Percentiles rank a stretch among this genome's conserved stretches.
These are phyloP conservation scores for Aspergillus vadensis DNA, from an alignment of 2,329 filamentous ascomycete species.

Conservation along the genomic window DNA sequence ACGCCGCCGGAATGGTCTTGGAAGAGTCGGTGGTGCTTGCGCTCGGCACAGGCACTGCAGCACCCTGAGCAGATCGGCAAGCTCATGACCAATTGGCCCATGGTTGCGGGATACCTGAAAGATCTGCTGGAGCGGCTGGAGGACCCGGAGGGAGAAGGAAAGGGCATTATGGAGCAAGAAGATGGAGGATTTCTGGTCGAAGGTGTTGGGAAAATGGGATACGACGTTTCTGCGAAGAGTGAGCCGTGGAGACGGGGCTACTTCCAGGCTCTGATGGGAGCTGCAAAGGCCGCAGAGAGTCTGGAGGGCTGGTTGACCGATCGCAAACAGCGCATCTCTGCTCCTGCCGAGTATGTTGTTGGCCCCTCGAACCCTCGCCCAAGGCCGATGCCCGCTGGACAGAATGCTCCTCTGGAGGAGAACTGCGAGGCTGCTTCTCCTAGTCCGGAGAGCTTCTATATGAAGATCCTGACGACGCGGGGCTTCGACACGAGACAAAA, in stretches of 20 bases:
- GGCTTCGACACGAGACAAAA: slow-evolving; percentile 79
- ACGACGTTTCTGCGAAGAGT: slow-evolving; percentile 72
- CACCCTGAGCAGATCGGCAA: slow-evolving; percentile 58
- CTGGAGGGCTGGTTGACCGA: slow-evolving; percentile 78
- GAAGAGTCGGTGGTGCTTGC: slow-evolving; percentile 67
- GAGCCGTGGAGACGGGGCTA: slow-evolving; percentile 87
- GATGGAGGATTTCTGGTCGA: slow-evolving; percentile 56
- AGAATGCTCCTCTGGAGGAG: slow-evolving; percentile 69
- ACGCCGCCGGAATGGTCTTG: slow-evolving; percentile 82
- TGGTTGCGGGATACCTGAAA: slow-evolving; percentile 62
- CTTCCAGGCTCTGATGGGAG: slow-evolving; percentile 76
- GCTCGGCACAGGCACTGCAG: slow-evolving; percentile 64
- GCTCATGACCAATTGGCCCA: slow-evolving; percentile 67
- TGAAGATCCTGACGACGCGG: slow-evolving; percentile 75
- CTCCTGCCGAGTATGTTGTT: slow-evolving; percentile 71
- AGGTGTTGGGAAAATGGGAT: slow-evolving; percentile 58
- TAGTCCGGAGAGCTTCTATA: slow-evolving; percentile 74
- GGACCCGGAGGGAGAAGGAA: slow-evolving; percentile 67
- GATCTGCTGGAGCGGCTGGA: slow-evolving; percentile 69
- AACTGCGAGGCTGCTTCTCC: slow-evolving; percentile 71
- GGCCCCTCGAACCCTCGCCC: slow-evolving; percentile 84
- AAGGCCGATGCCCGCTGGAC: slow-evolving; percentile 67
- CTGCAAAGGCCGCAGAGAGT: slow-evolving; percentile 75
- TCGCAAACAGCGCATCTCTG: slow-evolving; percentile 64
- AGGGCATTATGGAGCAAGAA: slow-evolving; percentile 60